phyloP scores from a whole-genome alignment of 805 yeast genomes.

The Scheffersomyces ergatensis region DNA sequence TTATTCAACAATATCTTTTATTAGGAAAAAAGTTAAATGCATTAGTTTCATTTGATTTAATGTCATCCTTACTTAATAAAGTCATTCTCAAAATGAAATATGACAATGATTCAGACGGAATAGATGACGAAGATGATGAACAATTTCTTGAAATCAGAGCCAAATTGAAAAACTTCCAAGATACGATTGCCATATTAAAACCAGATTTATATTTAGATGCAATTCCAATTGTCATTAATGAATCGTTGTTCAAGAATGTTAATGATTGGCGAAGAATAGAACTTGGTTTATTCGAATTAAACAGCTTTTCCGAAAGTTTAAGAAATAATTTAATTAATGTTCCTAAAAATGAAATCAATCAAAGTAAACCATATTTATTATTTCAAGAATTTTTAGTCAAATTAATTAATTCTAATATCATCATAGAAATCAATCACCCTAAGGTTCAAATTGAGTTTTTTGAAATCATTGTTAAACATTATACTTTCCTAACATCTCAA shows the following conservation, averaged over 20 bases:
- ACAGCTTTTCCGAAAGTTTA: constrained; percentile 74
- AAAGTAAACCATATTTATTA: constrained; percentile 62
- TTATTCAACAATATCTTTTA: constrained; percentile 70
- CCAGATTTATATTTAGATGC: constrained; percentile 62
- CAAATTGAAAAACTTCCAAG: constrained; percentile 77
- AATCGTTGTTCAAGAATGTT: constrained; percentile 32
- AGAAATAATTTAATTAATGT: constrained; percentile 73
- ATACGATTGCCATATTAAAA: constrained; percentile 60
- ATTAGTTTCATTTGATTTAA: constrained; percentile 42
- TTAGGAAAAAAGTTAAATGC: constrained; percentile 57
- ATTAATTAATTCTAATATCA: constrained; percentile 47
- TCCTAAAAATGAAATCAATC: constrained; percentile 62
- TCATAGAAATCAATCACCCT: constrained; percentile 63
- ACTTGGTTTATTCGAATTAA: constrained; percentile 80
- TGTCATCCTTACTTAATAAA: constrained; percentile 64
- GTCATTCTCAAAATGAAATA: constrained; percentile 76
- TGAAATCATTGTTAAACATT: constrained; percentile 81
- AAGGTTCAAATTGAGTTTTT: constrained; percentile 77
- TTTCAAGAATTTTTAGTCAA: constrained; percentile 61
- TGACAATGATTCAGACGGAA: constrained; percentile 70
- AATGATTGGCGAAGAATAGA: constrained; percentile 80
- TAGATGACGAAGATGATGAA: constrained; percentile 56
- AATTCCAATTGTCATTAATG: constrained; percentile 58
- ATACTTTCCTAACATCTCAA: constrained; percentile 49
- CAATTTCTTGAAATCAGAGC: constrained; percentile 79